Base-by-base conservation (phyloP, 331 rosid species). In the Telfairia occidentalis region DNA sequence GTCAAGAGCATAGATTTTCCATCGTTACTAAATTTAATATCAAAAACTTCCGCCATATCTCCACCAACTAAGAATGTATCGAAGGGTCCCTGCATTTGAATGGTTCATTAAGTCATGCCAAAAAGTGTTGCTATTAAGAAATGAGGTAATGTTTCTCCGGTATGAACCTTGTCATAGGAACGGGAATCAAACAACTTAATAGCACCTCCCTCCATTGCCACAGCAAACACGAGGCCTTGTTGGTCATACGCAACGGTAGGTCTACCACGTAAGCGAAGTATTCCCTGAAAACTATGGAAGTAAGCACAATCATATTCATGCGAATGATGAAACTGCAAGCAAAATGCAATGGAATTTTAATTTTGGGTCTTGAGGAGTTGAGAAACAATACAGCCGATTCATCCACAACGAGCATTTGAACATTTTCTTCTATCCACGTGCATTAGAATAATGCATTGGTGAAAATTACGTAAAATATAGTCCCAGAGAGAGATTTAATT, bases 151-250 rank as follows among this genome's bases (percentile, higher is more conserved):
- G 49, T 55, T 76, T 53, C 55, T 35, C 48, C 43, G 82, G 75
- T 53, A 78, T 78, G 71, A 75, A 94, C 98, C 98, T 91, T 94
- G 86, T 94, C 98, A 73, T 89, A 91, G 7, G 97, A 94, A 46
- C 97, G 98, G 67, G 97, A 94, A 79, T 94, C 98, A 28, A 94
- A 94, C 85, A 94, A 79, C 81, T 91, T 94, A 76, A 94, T 91
- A 63, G 98, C 98, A 66, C 98, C 98, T 57, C 96, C 98, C 89
- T 94, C 98, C 98, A 94, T 94, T 77, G 98, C 98, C 76, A 94
- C 98, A 30, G 98, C 97, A 78, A 94, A 94, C 76, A 94, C 98
- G 49, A 94, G 90, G 80, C 98, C 98, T 83, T 94, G 98, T 78
- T 94, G 98, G 81, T 91, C 98, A 78, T 91, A 94, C 19, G 97